Percentiles rank a stretch among this genome's conserved stretches.
phyloP scores from a whole-genome alignment of 2,329 filamentous ascomycete genomes.

The Colletotrichum camelliae region DNA sequence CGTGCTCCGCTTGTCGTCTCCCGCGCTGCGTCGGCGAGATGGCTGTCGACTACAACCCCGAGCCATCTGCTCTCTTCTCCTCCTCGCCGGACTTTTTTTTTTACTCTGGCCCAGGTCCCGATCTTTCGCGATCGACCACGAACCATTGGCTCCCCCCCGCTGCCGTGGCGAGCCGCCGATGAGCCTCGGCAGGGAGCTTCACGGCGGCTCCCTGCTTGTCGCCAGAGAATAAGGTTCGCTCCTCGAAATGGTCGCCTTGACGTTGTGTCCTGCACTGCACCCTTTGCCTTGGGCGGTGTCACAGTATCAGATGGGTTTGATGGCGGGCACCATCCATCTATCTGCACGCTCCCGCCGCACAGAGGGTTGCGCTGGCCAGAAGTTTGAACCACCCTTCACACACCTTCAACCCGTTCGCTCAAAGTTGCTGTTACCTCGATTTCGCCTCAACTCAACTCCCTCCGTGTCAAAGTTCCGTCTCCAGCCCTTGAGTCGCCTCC shows the following conservation, averaged over 20 bases:
- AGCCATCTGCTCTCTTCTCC: neutral
- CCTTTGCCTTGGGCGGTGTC: slow-evolving; percentile 3
- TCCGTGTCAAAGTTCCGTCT: neutral
- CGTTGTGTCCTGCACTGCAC: neutral
- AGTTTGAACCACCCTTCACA: neutral
- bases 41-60: neutral
- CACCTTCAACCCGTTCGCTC: neutral
- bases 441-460: neutral
- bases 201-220: neutral
- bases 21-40: slow-evolving; percentile 1
- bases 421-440: neutral
- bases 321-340: neutral
- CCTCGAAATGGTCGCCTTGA: slow-evolving; percentile 17
- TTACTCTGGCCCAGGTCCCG: neutral
- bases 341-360: slow-evolving; percentile 13
- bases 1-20: neutral
- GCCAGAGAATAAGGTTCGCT: neutral
- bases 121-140: neutral
- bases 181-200: neutral
- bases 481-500: neutral
- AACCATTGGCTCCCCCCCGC: neutral
- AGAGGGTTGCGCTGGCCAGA: neutral
- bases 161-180: neutral
- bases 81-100: neutral
- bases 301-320: slow-evolving; percentile 21